Conservation (phyloP, 805 yeast species). For the Cyberlindnera mrakii region DNA sequence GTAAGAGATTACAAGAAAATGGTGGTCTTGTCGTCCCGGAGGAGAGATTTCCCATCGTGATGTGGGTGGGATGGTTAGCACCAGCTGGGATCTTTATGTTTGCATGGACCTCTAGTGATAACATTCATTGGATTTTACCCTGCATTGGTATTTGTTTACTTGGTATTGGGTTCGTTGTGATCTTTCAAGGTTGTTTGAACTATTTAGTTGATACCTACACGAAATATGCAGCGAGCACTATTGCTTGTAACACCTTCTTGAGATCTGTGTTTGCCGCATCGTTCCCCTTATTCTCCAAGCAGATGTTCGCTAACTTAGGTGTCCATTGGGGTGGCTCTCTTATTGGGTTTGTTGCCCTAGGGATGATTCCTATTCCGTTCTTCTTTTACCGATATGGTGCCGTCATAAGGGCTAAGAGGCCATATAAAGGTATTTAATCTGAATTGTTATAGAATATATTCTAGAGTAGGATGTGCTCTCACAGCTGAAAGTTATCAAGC, state of each 20-base stretch:
- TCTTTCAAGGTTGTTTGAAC: conserved; percentile 54
- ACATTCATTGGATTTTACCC: conserved; percentile 48
- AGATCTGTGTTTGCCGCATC: conserved; percentile 55
- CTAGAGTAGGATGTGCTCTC: background rate
- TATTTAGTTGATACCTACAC: conserved; percentile 58
- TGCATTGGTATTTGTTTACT: conserved; percentile 49
- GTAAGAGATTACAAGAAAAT: conserved; percentile 31
- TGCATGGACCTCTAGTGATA: conserved; percentile 52
- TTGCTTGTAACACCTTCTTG: conserved; percentile 57
- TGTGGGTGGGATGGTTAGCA: conserved; percentile 37
- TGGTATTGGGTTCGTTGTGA: conserved; percentile 47
- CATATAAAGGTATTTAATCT: conserved; percentile 11
- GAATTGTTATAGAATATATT: no score
- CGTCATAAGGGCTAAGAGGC: conserved; percentile 26
- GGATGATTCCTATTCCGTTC: conserved; percentile 52
- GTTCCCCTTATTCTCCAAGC: conserved; percentile 53
- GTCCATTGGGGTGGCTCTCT: conserved; percentile 51
- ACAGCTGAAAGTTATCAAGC: conserved; percentile 25
- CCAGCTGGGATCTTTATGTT: conserved; percentile 52
- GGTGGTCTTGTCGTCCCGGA: conserved; percentile 51
- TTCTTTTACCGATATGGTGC: conserved; percentile 46
- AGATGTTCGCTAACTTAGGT: conserved; percentile 44
- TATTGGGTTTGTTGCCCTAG: conserved; percentile 45
- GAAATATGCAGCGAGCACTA: conserved; percentile 54
- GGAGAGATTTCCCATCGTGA: conserved; percentile 50